A percentile compares a stretch with the other conserved stretches of the same genome.
These are phyloP conservation scores for Cladosporium sp. DNA, from an alignment of 2,329 filamentous ascomycete species.

Conservation along the genomic window DNA sequence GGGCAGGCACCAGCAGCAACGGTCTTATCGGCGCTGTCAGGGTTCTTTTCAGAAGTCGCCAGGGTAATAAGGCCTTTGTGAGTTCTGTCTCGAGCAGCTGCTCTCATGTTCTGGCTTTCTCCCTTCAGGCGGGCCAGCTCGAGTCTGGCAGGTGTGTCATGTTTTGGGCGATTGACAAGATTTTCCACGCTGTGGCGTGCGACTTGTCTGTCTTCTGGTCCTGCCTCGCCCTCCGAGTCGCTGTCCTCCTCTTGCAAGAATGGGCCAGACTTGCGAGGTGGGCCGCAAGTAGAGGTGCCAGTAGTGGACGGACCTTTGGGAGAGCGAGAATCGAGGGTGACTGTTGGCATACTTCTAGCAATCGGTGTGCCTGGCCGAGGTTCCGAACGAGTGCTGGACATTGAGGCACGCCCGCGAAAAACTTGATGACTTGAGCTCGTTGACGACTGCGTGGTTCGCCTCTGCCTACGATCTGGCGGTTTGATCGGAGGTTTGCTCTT, in stretches of 20 bases:
- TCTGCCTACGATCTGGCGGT: not conserved
- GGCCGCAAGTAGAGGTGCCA: not conserved
- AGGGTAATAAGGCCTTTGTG: not conserved
- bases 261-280: not conserved
- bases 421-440: not conserved
- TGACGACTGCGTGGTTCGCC: not conserved
- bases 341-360: not conserved
- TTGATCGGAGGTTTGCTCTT: slow-evolving; percentile 7
- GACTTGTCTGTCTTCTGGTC: not conserved
- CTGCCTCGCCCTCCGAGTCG: not conserved
- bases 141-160: not conserved
- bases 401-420: not conserved
- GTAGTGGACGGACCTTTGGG: not conserved
- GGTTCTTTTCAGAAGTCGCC: not conserved
- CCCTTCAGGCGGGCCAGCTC: not conserved
- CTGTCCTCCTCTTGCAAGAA: not conserved
- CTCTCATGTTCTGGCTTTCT: not conserved
- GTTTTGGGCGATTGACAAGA: not conserved
- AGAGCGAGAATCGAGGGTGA: not conserved
- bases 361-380: not conserved
- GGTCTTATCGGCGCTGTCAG: no score
- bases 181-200: not conserved
- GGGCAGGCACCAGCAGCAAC: no score
- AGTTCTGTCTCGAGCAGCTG: not conserved
- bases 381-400: no score